Percentiles rank a stretch among this genome's conserved stretches.
These are phyloP conservation scores for Russula foetens DNA, from an alignment of 768 basidiomycete species.

Conservation along the genomic window DNA sequence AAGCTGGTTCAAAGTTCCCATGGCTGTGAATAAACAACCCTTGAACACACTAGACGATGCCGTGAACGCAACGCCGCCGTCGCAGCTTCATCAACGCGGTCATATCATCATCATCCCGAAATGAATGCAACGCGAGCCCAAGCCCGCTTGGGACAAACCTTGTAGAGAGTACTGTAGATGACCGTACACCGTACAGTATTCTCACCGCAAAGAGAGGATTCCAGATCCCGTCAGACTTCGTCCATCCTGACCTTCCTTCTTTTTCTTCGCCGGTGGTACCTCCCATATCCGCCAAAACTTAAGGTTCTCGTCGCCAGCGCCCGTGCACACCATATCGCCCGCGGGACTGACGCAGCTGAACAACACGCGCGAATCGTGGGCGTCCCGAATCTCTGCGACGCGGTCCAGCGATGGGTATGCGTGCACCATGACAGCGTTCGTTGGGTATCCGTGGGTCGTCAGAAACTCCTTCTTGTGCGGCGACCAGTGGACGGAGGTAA, in stretches of 20 bases:
- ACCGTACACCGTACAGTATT: no score
- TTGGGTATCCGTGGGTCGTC: constrained; percentile 92
- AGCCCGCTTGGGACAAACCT: not conserved
- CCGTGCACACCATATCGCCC: constrained; percentile 88
- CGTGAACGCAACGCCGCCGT: not conserved
- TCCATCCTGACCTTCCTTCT: constrained; percentile 35
- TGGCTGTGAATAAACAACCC: not conserved
- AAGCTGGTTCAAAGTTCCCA: not conserved
- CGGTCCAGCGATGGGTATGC: constrained; percentile 79
- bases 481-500: constrained; percentile 86
- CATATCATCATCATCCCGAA: not conserved
- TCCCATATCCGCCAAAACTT: constrained; percentile 96
- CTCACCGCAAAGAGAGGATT: constrained; percentile 31
- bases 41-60: not conserved
- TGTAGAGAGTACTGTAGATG: not conserved
- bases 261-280: constrained; percentile 45
- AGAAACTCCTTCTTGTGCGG: constrained; percentile 84
- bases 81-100: not conserved
- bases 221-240: constrained; percentile 24
- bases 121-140: not conserved
- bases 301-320: constrained; percentile 90
- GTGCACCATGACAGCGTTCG: constrained; percentile 74
- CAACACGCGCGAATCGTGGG: constrained; percentile 87
- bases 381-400: constrained; percentile 80
- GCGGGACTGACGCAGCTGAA: constrained; percentile 80